Conservation (phyloP, 2,329 filamentous ascomycete species). For the Tolypocladium nubicola region DNA sequence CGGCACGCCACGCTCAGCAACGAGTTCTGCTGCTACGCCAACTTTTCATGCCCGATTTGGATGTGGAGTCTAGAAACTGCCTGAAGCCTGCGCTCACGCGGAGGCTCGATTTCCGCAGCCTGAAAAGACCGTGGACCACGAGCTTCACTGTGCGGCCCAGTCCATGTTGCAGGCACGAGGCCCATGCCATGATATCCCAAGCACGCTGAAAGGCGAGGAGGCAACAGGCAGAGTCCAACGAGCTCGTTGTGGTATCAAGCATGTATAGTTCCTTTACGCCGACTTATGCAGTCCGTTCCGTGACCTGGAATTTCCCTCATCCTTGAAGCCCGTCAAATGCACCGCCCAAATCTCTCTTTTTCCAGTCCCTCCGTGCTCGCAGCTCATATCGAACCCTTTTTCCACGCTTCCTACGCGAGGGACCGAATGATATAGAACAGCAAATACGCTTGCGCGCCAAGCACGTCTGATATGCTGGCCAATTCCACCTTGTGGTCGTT, state of each 20-base stretch:
- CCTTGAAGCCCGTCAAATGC: background rate
- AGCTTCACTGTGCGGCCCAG: background rate
- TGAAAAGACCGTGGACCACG: background rate
- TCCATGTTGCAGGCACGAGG: background rate
- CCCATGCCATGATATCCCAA: background rate
- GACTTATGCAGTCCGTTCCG: background rate
- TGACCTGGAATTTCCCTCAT: background rate
- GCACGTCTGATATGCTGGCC: conserved; percentile 73
- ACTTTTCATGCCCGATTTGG: conserved; percentile 56
- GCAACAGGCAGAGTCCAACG: background rate
- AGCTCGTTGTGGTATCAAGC: background rate
- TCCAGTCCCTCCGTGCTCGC: background rate
- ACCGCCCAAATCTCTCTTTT: background rate
- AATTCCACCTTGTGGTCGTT: conserved; percentile 89
- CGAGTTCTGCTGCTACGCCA: conserved; percentile 71
- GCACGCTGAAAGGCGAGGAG: background rate
- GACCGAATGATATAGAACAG: conserved; percentile 74
- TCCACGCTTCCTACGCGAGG: conserved; percentile 21
- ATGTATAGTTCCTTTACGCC: background rate
- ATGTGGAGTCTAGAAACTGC: conserved; percentile 19
- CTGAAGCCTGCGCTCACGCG: background rate
- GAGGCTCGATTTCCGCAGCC: background rate
- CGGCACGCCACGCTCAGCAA: conserved; percentile 66
- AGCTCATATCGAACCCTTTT: background rate
- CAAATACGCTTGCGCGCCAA: conserved; percentile 79